phyloP scores from a whole-genome alignment of 495 filamentous ascomycete species.

The Ascobolus immersus region DNA sequence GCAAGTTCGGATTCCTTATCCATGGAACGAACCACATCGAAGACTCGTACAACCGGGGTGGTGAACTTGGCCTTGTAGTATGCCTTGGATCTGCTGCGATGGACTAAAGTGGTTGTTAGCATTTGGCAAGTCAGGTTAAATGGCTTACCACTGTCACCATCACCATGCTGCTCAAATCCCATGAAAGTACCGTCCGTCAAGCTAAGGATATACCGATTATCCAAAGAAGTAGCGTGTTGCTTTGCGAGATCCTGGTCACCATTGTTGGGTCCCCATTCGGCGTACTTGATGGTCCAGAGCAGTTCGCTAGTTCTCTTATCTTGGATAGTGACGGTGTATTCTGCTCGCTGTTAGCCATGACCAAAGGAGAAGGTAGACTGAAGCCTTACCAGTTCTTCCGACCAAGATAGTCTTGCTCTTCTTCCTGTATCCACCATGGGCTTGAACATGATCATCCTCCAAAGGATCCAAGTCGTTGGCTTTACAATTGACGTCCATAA shows the following conservation, averaged over 20 bases:
- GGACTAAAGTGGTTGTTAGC: no score
- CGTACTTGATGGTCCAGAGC: slow-evolving; percentile 76
- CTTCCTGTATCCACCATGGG: slow-evolving; percentile 20
- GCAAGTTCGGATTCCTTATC: slow-evolving; percentile 29
- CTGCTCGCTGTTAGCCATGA: slow-evolving; percentile 25
- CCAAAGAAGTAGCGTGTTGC: slow-evolving; percentile 55
- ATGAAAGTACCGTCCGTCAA: slow-evolving; percentile 69
- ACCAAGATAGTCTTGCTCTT: slow-evolving; percentile 15
- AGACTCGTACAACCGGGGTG: slow-evolving; percentile 69
- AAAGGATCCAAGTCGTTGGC: slow-evolving; percentile 32
- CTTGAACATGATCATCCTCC: slow-evolving; percentile 47
- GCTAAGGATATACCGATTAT: slow-evolving; percentile 69
- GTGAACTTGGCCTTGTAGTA: slow-evolving; percentile 42
- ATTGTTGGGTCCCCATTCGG: slow-evolving; percentile 87
- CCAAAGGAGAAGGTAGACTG: slow-evolving; percentile 4
- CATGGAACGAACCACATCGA: slow-evolving; percentile 59
- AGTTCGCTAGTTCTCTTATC: slow-evolving; percentile 45
- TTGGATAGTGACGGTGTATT: slow-evolving; percentile 70
- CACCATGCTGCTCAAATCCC: slow-evolving; percentile 43
- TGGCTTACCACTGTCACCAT: slow-evolving; percentile 5
- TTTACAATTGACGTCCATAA: slow-evolving; percentile 24
- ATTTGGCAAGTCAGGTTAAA: slow-evolving; percentile 7
- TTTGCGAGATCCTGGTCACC: slow-evolving; percentile 65
- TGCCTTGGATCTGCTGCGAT: not conserved
- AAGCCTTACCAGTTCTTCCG: slow-evolving; percentile 15